Conservation (phyloP, 2,329 filamentous ascomycete species). For the Rhinocladiella mackenziei region DNA sequence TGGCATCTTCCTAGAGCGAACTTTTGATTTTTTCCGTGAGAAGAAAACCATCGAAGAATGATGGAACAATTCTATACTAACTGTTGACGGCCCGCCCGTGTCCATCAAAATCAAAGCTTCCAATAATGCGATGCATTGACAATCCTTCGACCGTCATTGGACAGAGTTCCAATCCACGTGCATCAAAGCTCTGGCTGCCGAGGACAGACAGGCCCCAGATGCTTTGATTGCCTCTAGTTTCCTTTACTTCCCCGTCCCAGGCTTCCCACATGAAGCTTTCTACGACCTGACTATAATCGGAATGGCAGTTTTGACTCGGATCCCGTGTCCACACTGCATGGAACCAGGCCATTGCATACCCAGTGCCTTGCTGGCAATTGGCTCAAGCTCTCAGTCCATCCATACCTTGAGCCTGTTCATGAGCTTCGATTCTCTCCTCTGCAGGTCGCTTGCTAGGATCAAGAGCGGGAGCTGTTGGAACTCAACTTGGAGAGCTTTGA, state of each 20-base stretch:
- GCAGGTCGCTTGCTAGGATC: background rate
- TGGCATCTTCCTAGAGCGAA: too few species aligned
- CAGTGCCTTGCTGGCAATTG: background rate
- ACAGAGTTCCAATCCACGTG: constrained; percentile 3
- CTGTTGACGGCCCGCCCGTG: too few species aligned
- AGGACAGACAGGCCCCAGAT: background rate
- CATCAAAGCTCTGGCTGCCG: constrained; percentile 1
- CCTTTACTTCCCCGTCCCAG: background rate
- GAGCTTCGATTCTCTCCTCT: background rate
- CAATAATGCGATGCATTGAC: too few species aligned
- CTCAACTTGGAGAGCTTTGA: constrained; percentile 2
- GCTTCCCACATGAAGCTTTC: too few species aligned
- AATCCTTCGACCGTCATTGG: too few species aligned
- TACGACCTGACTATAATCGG: constrained; percentile 8
- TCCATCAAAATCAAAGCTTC: too few species aligned
- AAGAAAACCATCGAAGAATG: too few species aligned
- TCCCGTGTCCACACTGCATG: background rate
- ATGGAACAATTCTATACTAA: too few species aligned
- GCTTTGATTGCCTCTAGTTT: background rate
- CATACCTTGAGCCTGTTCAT: background rate
- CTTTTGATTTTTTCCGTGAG: too few species aligned
- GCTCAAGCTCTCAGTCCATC: background rate
- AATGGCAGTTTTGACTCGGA: constrained; percentile 7
- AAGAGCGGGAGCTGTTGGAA: background rate
- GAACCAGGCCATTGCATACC: constrained; percentile 1